A percentile compares a stretch with the other conserved stretches of the same genome.
phyloP scores from a whole-genome alignment of 441 rosid species.

The California macrophylla region DNA sequence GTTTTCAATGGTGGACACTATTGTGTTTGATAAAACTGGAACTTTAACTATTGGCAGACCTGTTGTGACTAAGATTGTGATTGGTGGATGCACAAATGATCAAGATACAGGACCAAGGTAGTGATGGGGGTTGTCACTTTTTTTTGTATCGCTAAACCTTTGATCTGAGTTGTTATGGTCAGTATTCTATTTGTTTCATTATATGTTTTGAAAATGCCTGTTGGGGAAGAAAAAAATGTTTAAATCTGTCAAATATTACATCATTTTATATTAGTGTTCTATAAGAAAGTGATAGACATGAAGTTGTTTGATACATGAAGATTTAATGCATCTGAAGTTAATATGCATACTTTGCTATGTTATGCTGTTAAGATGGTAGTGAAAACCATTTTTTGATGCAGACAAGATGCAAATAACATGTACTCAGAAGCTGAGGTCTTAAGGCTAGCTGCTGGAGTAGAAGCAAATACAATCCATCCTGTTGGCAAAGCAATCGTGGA shows the following conservation, averaged over 20 bases:
- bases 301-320: constrained; percentile 4
- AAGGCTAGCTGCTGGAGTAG: constrained; percentile 81
- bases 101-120: constrained; percentile 45
- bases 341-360: neutral
- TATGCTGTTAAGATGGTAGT: constrained; percentile 10
- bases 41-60: constrained; percentile 86
- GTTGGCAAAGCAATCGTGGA: constrained; percentile 86
- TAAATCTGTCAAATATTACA: neutral
- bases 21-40: constrained; percentile 94
- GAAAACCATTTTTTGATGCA: constrained; percentile 30
- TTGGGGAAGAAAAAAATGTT: neutral
- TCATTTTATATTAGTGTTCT: neutral
- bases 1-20: constrained; percentile 59
- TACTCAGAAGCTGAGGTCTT: constrained; percentile 68
- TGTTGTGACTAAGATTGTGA: constrained; percentile 62
- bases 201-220: neutral
- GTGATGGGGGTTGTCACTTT: constrained; percentile 14
- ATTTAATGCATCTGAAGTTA: neutral
- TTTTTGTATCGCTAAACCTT: neutral
- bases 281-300: neutral
- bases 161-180: neutral
- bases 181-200: neutral
- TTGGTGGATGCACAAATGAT: constrained; percentile 27
- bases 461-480: constrained; percentile 84
- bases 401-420: constrained; percentile 29